phyloP scores from a whole-genome alignment of 345 rosid genomes.

The Salix arbutifolia region DNA sequence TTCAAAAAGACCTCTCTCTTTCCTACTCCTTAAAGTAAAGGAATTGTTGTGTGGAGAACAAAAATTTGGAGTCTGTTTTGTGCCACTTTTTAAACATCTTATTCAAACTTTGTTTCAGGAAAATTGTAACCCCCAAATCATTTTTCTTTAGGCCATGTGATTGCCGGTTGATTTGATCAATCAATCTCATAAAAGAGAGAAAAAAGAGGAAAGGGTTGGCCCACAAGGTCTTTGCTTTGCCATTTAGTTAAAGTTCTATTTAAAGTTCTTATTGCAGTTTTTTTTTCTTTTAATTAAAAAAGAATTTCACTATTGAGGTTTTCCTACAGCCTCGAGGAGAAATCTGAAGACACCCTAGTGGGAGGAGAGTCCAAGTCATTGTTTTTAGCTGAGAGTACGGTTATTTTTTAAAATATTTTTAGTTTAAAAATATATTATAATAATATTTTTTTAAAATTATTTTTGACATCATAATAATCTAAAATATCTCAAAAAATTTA shows the following conservation, averaged over 20 bases:
- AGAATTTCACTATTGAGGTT: neutral
- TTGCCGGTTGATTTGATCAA: neutral
- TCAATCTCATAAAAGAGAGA: neutral
- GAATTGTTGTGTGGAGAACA: neutral
- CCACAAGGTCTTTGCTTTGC: neutral
- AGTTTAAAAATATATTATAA: too few relatives aligned
- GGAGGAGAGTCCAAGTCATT: too few relatives aligned
- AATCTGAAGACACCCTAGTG: neutral
- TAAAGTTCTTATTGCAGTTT: neutral
- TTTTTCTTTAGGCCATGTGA: conserved; percentile 2
- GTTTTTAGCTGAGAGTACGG: too few relatives aligned
- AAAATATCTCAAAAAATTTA: too few relatives aligned
- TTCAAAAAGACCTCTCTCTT: conserved; percentile 32
- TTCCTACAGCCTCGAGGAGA: neutral
- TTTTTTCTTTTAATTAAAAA: neutral
- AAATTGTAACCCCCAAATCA: conserved; percentile 5
- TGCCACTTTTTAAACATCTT: conserved; percentile 9
- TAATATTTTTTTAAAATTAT: too few relatives aligned
- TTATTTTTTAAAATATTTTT: too few relatives aligned
- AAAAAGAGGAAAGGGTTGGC: neutral
- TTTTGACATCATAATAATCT: too few relatives aligned
- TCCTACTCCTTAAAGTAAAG: conserved; percentile 14
- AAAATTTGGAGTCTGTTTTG: neutral
- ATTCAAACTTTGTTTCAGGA: neutral
- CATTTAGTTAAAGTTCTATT: neutral